Conservation (phyloP, 306 rosid species). For the Quercus dentata region DNA sequence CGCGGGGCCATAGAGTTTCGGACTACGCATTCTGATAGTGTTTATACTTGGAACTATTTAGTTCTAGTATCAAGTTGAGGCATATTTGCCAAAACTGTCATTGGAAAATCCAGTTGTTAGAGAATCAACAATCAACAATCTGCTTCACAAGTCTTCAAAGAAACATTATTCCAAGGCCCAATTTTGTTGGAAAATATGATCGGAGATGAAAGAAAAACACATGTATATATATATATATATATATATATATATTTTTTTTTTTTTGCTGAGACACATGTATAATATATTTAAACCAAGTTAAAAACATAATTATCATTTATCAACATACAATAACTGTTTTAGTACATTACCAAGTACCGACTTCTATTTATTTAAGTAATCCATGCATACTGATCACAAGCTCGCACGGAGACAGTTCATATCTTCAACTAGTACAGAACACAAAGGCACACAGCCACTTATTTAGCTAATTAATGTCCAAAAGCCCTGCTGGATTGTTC, state of each 20-base stretch:
- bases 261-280: too few species aligned
- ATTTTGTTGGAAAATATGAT: too few species aligned
- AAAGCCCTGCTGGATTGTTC: conserved; percentile 15
- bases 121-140: not conserved
- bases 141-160: not conserved
- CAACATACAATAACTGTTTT: not conserved
- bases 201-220: too few species aligned
- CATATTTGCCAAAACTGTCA: too few species aligned
- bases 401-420: not conserved
- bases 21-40: too few species aligned
- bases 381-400: not conserved
- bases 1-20: too few species aligned
- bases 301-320: not conserved
- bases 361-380: not conserved
- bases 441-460: not conserved
- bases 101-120: not conserved
- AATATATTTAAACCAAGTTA: too few species aligned
- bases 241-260: too few species aligned
- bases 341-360: not conserved
- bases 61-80: too few species aligned
- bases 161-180: not conserved
- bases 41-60: too few species aligned
- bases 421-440: not conserved
- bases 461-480: not conserved
- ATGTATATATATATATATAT: too few species aligned